Percentiles rank a stretch among this genome's conserved stretches.
Evolutionary conservation across 306 rosid genomes (phyloP).

Genomic region (Dalbergia oliveri): DNA sequence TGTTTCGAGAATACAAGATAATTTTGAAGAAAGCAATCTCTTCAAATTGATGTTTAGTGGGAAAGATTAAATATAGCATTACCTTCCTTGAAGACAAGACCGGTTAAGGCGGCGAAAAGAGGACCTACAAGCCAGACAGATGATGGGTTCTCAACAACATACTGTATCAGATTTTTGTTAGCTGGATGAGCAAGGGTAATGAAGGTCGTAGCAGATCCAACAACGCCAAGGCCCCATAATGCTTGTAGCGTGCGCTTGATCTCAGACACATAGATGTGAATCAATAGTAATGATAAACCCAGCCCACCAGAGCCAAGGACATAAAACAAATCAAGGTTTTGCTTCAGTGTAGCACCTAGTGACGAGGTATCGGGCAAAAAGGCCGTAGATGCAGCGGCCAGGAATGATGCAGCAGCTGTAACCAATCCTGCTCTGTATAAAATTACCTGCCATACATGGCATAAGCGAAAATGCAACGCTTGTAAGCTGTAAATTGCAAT

Average conservation of each 20-base stretch:
- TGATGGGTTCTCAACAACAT: conserved; percentile 65
- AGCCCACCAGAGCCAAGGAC: conserved; percentile 74
- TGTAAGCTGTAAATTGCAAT: neutral
- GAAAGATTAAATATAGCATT: conserved; percentile 4
- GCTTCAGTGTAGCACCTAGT: conserved; percentile 53
- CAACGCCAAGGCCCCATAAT: conserved; percentile 81
- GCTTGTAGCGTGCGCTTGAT: conserved; percentile 91
- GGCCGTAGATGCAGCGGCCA: conserved; percentile 72
- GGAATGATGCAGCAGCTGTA: conserved; percentile 81
- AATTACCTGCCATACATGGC: conserved; percentile 67
- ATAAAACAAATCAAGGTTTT: conserved; percentile 64
- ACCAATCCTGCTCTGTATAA: conserved; percentile 84
- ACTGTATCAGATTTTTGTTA: conserved; percentile 63
- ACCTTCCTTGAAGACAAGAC: conserved; percentile 98
- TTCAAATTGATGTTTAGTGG: conserved; percentile 18
- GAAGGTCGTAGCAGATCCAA: conserved; percentile 74
- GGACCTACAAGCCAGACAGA: conserved; percentile 93
- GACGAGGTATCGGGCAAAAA: conserved; percentile 59
- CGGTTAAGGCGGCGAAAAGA: conserved; percentile 85
- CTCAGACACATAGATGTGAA: conserved; percentile 82
- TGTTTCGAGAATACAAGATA: conserved; percentile 50
- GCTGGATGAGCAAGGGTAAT: conserved; percentile 70
- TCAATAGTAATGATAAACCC: conserved; percentile 78
- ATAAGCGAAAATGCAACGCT: conserved; percentile 31
- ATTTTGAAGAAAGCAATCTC: conserved; percentile 13